Conservation (phyloP, 2,329 filamentous ascomycete species). For the Pyrenochaeta sp. region DNA sequence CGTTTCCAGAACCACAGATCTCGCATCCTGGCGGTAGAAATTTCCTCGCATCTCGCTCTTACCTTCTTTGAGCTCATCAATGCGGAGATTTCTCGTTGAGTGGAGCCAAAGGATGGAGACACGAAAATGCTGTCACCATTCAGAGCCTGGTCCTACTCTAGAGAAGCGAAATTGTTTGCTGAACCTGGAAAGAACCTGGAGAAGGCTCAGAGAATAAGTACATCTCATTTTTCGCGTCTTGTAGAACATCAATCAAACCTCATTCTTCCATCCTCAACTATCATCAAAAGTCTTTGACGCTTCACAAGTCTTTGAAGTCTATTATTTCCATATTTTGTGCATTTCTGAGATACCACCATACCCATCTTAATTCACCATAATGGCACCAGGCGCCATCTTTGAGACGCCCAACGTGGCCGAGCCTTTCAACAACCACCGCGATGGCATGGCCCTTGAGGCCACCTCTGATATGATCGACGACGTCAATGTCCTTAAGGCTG, state of each 20-base stretch:
- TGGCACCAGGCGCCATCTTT: conserved; percentile 57
- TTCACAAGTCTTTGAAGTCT: conserved; percentile 2
- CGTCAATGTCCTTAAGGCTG: conserved; percentile 67
- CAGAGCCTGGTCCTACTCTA: conserved; percentile 33
- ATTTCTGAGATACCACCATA: conserved; percentile 30
- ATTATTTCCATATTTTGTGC: neutral
- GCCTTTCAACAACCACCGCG: conserved; percentile 59
- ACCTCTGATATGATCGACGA: conserved; percentile 67
- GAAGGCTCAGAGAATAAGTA: conserved; percentile 33
- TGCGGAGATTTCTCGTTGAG: conserved; percentile 21
- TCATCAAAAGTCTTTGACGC: conserved; percentile 1
- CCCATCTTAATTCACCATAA: conserved; percentile 31
- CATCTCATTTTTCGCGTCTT: conserved; percentile 12
- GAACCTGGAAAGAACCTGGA: conserved; percentile 12
- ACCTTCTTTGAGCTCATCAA: conserved; percentile 15
- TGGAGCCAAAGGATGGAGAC: conserved; percentile 29
- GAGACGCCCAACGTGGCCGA: conserved; percentile 54
- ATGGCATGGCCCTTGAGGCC: conserved; percentile 66
- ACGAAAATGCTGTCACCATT: conserved; percentile 23
- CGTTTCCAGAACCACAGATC: conserved; percentile 31
- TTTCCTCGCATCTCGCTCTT: conserved; percentile 32
- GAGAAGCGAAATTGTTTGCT: conserved; percentile 9
- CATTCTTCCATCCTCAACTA: neutral
- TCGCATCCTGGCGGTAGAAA: conserved; percentile 32
- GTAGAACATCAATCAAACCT: conserved; percentile 9